Base-by-base conservation (phyloP, 306 rosid species). In the Erythrophleum fordii region DNA sequence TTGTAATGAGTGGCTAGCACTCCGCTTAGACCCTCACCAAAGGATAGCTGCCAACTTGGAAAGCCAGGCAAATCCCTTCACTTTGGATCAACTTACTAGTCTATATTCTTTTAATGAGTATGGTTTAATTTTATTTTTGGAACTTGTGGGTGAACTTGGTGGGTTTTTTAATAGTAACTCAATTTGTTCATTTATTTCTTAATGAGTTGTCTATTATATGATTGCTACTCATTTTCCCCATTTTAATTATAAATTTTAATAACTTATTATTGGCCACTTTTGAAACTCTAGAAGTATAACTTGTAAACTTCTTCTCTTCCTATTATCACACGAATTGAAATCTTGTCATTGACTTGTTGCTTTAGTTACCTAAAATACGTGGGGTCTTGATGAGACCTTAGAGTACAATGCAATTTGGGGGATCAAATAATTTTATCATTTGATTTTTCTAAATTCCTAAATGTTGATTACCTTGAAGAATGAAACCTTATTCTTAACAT, bases 11-110 rank as follows among this genome's bases (percentile, higher is more conserved):
- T n/a, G n/a, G n/a, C n/a, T n/a, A n/a, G n/a, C n/a, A n/a, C n/a
- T n/a, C n/a, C n/a, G n/a, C n/a, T n/a, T n/a, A n/a, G n/a, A n/a
- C n/a, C n/a, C n/a, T n/a, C n/a, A n/a, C n/a, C n/a, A n/a, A n/a
- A n/a, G n/a, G n/a, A n/a, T n/a, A n/a, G n/a, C n/a, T n/a, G n/a
- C 82, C 69, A 55, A 78, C 44, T 37, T 78, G 46, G 59, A 51
- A 37, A 52, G 58, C 34, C 18, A 78, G 34, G 73, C 18, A 31
- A 25, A 25, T 17, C 35, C 58, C 68, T 41, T 68, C 58, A 78
- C n/a, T 28, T 69, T 41, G 59, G 44, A 31, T 65, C 74, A 77
- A 77, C 52, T 8, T 34, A 7, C n/a, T 77, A 16, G 53, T 5
- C 34, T 4, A 31, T 31, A 31, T 34, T 73, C 44, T 69, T 13